These are phyloP conservation scores for Epichloe amarillans DNA, from an alignment of 2,329 filamentous ascomycete species.

Conservation along the genomic window DNA sequence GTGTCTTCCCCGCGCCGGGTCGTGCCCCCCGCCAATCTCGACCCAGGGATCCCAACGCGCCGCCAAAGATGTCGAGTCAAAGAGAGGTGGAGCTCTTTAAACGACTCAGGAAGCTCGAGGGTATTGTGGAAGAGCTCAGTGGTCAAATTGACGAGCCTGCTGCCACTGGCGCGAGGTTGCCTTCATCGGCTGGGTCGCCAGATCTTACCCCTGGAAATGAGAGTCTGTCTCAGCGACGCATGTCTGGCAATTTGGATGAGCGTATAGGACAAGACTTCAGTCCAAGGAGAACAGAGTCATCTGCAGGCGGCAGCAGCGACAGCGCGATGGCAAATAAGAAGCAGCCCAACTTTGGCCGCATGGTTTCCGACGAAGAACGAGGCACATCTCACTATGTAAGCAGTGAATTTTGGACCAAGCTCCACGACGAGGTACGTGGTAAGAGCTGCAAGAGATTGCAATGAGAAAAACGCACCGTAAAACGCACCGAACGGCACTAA, in stretches of 20 bases:
- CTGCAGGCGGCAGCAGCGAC: slow-evolving; percentile 22
- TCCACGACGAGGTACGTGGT: slow-evolving; percentile 53
- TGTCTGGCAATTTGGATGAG: slow-evolving; percentile 6
- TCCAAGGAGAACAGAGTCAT: slow-evolving; percentile 14
- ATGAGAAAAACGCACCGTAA: neutral
- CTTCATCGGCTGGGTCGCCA: slow-evolving; percentile 19
- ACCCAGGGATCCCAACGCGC: slow-evolving; percentile 50
- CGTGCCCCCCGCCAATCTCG: slow-evolving; percentile 56
- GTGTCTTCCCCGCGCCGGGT: slow-evolving; percentile 61
- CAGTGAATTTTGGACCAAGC: slow-evolving; percentile 62
- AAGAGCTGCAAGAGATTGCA: neutral
- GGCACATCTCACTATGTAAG: slow-evolving; percentile 61
- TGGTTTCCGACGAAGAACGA: slow-evolving; percentile 57
- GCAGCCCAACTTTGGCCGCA: slow-evolving; percentile 44
- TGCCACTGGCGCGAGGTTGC: slow-evolving; percentile 17
- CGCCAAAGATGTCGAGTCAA: slow-evolving; percentile 44
- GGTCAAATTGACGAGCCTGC: slow-evolving; percentile 45
- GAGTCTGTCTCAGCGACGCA: slow-evolving; percentile 4
- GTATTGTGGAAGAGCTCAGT: slow-evolving; percentile 58
- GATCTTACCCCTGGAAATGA: slow-evolving; percentile 8
- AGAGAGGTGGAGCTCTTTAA: slow-evolving; percentile 58
- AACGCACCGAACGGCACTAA: neutral
- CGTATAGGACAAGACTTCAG: slow-evolving; percentile 6
- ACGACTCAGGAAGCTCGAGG: slow-evolving; percentile 57
- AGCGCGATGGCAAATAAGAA: slow-evolving; percentile 14